Base-by-base conservation (phyloP, 805 yeast genomes). In the Wickerhamomyces queroliae region DNA sequence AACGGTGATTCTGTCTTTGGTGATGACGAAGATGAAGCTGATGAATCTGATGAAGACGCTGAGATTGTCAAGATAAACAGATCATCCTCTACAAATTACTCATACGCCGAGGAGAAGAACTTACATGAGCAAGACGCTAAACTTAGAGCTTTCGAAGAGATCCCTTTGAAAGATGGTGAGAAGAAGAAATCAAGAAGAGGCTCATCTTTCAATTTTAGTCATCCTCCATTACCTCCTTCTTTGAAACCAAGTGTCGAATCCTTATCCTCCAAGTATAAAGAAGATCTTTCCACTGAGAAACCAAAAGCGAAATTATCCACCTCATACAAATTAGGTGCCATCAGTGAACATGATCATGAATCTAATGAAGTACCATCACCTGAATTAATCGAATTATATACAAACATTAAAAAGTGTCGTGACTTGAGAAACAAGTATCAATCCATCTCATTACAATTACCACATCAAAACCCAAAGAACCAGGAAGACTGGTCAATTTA, bases 381-480 rank as follows among this genome's bases (percentile, higher is more conserved):
- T 5, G 95, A 85, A 47, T 63, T 85, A 47, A 64, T 82, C 40
- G 79, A 74, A 39, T 65, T 85, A 35, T 84, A 77, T 53, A 58
- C 71, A 21, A 76, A 81, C 42, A 79, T 85, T 26, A 71, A 75
- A 42, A 63, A 64, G 29, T 85, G 96, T 56, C 70, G 91, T 44
- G 78, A 74, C 11, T 55, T 86, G 45, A 79, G 99, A 58, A 79
- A 75, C 49, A 83, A 80, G 55, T 93, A 91, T 59, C 83, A 84
- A 61, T 52, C 62, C 2, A 48, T 76, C 10, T 88, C 97, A 1
- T 48, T 76, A 38, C 99, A 93, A 64, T 67, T 77, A 40, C 83
- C 82, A 33, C 57, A 63, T 27, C 83, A 80, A 50, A 93, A 93
- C 61, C 99, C 99, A 2, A 89, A 91, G 57, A 91, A 95, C 61